phyloP scores from a whole-genome alignment of 164 flowering plant species.

The Annona squamosa region DNA sequence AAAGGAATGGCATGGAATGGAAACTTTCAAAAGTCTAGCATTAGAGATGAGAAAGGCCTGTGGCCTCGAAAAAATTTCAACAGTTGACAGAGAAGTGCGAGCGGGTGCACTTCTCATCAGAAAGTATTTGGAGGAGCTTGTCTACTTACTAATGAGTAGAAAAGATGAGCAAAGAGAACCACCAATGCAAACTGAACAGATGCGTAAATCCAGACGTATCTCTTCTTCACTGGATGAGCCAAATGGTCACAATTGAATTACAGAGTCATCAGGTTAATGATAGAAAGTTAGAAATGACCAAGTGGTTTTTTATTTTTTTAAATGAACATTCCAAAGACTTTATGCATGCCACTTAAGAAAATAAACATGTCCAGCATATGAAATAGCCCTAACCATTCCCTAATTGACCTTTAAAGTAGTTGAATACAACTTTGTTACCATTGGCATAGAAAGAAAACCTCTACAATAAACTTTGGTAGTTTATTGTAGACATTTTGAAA shows the following conservation, averaged over 20 bases:
- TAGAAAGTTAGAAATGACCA: neutral
- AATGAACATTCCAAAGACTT: no score
- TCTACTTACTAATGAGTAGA: conserved; percentile 66
- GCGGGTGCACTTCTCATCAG: neutral
- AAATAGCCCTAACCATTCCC: no score
- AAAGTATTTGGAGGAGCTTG: neutral
- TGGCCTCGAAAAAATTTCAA: neutral
- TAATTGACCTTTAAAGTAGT: no score
- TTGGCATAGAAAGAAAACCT: no score
- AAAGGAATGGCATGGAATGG: no score
- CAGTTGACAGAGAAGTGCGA: neutral
- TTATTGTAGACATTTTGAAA: no score
- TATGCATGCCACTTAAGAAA: no score
- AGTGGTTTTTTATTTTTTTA: neutral
- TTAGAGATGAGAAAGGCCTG: neutral
- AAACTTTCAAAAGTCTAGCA: neutral
- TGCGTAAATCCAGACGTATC: conserved; percentile 83
- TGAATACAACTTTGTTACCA: no score
- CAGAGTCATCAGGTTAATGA: neutral
- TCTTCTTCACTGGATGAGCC: conserved; percentile 48
- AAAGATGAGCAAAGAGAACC: conserved; percentile 85
- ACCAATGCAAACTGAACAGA: conserved; percentile 75
- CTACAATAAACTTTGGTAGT: no score
- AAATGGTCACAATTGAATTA: conserved; percentile 3
- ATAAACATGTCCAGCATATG: no score